A percentile compares a stretch with the other conserved stretches of the same genome.
Evolutionary conservation across 1,284 basidiomycete species (phyloP).

Genomic region (Moesziomyces globuligerus): DNA sequence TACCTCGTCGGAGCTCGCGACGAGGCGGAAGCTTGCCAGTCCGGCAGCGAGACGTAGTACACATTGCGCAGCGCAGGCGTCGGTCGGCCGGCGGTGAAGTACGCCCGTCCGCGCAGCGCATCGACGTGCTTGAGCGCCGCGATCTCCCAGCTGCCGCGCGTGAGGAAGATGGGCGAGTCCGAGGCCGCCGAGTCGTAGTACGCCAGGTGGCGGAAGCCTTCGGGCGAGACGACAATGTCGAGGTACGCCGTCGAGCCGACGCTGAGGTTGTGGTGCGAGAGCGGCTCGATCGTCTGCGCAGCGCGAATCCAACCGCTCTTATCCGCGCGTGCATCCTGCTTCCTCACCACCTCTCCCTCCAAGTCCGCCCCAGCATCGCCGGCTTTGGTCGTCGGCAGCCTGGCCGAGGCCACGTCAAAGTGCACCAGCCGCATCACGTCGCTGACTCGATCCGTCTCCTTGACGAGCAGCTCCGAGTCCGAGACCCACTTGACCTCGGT

Average conservation of each 20-base stretch:
- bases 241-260: conserved; percentile 49
- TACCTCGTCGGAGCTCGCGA: conserved; percentile 72
- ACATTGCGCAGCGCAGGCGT: conserved; percentile 84
- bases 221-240: conserved; percentile 43
- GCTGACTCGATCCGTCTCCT: conserved; percentile 77
- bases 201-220: conserved; percentile 58
- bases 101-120: conserved; percentile 76
- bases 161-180: conserved; percentile 72
- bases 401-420: conserved; percentile 32
- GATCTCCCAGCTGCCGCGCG: conserved; percentile 89
- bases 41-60: conserved; percentile 70
- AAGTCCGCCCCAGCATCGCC: conserved; percentile 33
- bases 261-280: conserved; percentile 40
- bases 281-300: conserved; percentile 41
- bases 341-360: conserved; percentile 69
- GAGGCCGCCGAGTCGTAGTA: conserved; percentile 38
- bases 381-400: not conserved
- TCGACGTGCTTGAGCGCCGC: conserved; percentile 80
- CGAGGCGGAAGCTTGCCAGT: conserved; percentile 22
- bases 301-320: conserved; percentile 91
- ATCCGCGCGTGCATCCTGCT: conserved; percentile 76
- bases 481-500: conserved; percentile 87
- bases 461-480: conserved; percentile 79
- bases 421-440: conserved; percentile 52
- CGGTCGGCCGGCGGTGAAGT: conserved; percentile 86